A percentile compares a stretch with the other conserved stretches of the same genome.
phyloP scores from a whole-genome alignment of 2,329 filamentous ascomycete genomes.

The Fusarium sp. region DNA sequence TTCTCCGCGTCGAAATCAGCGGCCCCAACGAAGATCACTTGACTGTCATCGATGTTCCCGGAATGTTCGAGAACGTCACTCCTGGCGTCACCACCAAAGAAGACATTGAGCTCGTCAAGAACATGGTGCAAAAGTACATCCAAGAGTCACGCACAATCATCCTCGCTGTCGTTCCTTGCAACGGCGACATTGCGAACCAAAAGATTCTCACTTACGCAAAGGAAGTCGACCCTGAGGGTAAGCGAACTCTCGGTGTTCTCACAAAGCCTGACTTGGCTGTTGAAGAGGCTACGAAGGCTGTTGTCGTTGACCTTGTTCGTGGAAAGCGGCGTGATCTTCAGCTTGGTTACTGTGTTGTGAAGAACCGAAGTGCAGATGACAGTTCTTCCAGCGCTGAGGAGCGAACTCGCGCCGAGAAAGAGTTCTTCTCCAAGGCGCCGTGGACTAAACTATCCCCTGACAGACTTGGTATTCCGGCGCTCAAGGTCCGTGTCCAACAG shows the following conservation, averaged over 20 bases:
- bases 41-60: constrained; percentile 64
- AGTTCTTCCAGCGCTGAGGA: constrained; percentile 42
- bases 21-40: constrained; percentile 57
- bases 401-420: constrained; percentile 46
- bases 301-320: constrained; percentile 52
- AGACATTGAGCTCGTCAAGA: constrained; percentile 56
- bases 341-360: constrained; percentile 60
- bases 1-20: constrained; percentile 52
- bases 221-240: constrained; percentile 50
- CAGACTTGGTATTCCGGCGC: constrained; percentile 46
- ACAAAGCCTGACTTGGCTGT: constrained; percentile 68
- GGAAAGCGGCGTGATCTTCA: constrained; percentile 53
- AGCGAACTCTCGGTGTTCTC: constrained; percentile 58
- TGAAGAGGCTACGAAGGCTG: constrained; percentile 50
- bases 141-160: constrained; percentile 58
- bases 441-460: constrained; percentile 48
- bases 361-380: constrained; percentile 58
- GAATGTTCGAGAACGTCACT: constrained; percentile 53
- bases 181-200: constrained; percentile 52
- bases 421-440: constrained; percentile 49
- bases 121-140: constrained; percentile 60
- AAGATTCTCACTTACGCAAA: constrained; percentile 51
- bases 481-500: constrained; percentile 48
- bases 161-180: constrained; percentile 56
- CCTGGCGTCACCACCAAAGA: constrained; percentile 53